These are phyloP conservation scores for Citrullus colocynthis DNA, from an alignment of 306 rosid genomes.

Conservation along the genomic window DNA sequence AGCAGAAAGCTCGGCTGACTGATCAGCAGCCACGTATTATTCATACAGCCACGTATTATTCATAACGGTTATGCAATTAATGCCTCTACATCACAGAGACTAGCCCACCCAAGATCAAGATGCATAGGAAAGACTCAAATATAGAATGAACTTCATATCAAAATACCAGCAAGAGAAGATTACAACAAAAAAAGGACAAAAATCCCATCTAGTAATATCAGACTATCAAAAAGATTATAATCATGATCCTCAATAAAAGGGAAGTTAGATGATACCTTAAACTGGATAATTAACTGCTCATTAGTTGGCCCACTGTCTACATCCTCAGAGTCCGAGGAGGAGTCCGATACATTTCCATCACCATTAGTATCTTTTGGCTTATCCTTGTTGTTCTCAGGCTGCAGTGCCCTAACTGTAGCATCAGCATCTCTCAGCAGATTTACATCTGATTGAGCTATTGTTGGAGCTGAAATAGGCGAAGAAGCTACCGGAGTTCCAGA, in stretches of 20 bases:
- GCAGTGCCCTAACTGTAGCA: slow-evolving; percentile 44
- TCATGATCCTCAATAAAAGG: background rate
- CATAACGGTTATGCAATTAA: background rate
- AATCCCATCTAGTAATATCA: background rate
- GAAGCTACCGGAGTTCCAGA: slow-evolving; percentile 70
- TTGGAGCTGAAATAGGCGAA: slow-evolving; percentile 43
- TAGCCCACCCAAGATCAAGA: background rate
- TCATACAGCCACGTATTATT: background rate
- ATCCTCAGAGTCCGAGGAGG: slow-evolving; percentile 94
- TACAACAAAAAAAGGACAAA: background rate
- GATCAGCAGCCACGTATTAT: background rate
- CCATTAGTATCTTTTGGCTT: slow-evolving; percentile 69
- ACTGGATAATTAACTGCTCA: slow-evolving; percentile 76
- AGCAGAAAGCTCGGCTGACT: background rate
- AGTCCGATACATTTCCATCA: slow-evolving; percentile 57
- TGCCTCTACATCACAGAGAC: background rate
- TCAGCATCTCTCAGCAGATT: slow-evolving; percentile 65
- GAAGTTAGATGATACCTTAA: slow-evolving; percentile 49
- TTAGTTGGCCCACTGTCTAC: slow-evolving; percentile 73
- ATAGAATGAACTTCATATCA: background rate
- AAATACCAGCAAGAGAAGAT: background rate
- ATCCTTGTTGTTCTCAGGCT: slow-evolving; percentile 57
- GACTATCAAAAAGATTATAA: background rate
- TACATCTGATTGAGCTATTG: slow-evolving; percentile 41
- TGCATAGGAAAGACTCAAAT: background rate